Evolutionary conservation across 495 filamentous ascomycete species (phyloP), one percentile per base, ranked within the genome.

Genomic region (Opeltia flavorubescens): DNA sequence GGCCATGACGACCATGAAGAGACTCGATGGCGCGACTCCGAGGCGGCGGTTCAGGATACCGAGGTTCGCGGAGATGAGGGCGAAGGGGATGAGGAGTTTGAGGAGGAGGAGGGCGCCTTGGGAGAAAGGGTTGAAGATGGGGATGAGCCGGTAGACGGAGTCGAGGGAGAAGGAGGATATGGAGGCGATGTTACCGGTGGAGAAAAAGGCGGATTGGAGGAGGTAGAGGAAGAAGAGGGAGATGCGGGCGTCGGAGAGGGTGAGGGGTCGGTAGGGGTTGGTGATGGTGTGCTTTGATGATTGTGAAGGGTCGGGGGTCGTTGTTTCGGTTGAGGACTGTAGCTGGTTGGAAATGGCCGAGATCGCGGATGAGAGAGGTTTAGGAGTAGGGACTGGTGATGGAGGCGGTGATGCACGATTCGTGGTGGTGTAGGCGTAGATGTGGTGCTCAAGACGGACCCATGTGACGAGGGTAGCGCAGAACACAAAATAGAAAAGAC

Each of bases 1-100:
- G 13, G 86, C 81, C 80, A 94, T 94, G 35, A 93, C 86, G 1
- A 94, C 63, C 86, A 95, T 95, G 66, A 95, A 94, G 20, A 99
- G 68, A 15, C 85, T 86, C 40, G 72, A 76, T 20, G 83, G 84
- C 4, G 85, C 82, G 0, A 96, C 80, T 29, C 85, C 82, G 2
- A 96, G 67, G 4, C 81, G 66, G 44, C 78, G 77, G 62, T 95
- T 96, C n/a, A 99, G 75, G 33, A 96, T 86, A 1, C 88, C 93
- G 17, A 99, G 73, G 57, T 94, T 94, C 5, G 88, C 88, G 46
- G 83, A 89, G 59, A 99, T 86, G 46, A 95, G 71, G 11, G 80
- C 87, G 59, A 99, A 99, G 4, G 93, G 93, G 34, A 95, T 84
- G 63, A 96, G 74, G 29, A 99, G 63, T 64, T 99, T 95, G 43